phyloP scores from a whole-genome alignment of 371 early-diverging fungal genomes.

The Mucor racemosus region DNA sequence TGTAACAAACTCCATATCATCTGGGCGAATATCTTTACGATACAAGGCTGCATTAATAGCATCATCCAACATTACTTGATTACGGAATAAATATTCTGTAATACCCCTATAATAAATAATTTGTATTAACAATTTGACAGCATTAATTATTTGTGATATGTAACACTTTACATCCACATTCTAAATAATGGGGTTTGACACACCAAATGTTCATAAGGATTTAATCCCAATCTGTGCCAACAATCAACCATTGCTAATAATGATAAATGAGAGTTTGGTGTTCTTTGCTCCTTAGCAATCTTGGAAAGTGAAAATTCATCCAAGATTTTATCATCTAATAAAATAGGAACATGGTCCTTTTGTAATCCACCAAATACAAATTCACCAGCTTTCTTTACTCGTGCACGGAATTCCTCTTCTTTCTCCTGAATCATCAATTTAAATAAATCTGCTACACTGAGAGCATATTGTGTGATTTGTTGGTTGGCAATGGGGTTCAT shows the following conservation, averaged over 20 bases:
- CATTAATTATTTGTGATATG: too few species aligned
- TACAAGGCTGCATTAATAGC: slow-evolving; percentile 84
- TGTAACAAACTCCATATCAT: slow-evolving; percentile 92
- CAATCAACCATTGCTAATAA: slow-evolving; percentile 93
- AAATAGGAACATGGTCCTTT: slow-evolving; percentile 63
- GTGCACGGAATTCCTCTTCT: slow-evolving; percentile 73
- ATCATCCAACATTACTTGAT: slow-evolving; percentile 76
- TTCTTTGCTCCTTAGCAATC: slow-evolving; percentile 75
- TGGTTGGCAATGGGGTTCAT: slow-evolving; percentile 88
- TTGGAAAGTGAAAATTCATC: slow-evolving; percentile 89
- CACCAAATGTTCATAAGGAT: slow-evolving; percentile 93
- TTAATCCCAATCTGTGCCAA: slow-evolving; percentile 83
- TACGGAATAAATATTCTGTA: slow-evolving; percentile 88
- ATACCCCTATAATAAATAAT: slow-evolving; percentile 66
- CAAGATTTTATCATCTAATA: slow-evolving; percentile 81
- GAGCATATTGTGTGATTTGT: slow-evolving; percentile 89
- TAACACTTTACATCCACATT: slow-evolving; percentile 75
- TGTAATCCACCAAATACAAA: slow-evolving; percentile 85
- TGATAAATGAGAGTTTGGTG: slow-evolving; percentile 92
- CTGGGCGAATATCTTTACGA: slow-evolving; percentile 81
- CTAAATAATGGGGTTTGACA: slow-evolving; percentile 96
- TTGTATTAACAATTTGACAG: neutral
- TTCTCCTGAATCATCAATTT: slow-evolving; percentile 93
- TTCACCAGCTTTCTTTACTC: slow-evolving; percentile 79
- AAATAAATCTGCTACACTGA: slow-evolving; percentile 87